These are phyloP conservation scores for Lepiota brunneoincarnata DNA, from an alignment of 768 basidiomycete genomes.

Conservation along the genomic window DNA sequence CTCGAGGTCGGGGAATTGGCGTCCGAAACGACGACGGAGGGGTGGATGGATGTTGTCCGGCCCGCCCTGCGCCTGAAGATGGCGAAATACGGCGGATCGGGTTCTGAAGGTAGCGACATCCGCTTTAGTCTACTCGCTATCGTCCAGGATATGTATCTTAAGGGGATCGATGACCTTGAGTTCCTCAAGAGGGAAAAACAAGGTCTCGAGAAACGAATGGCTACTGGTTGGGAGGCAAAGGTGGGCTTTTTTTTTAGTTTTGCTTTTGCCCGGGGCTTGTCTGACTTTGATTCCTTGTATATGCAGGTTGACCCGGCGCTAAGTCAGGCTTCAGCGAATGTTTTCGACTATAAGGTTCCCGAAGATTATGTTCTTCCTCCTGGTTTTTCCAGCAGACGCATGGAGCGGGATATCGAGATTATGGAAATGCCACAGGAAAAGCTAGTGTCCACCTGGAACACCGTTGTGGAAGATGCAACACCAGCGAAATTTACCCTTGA, in stretches of 20 bases:
- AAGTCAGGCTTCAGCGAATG: constrained; percentile 24
- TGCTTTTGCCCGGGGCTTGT: not conserved
- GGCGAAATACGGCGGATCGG: constrained; percentile 51
- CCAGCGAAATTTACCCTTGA: constrained; percentile 40
- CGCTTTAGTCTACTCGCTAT: constrained; percentile 62
- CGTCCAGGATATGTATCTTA: constrained; percentile 47
- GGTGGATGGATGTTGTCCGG: constrained; percentile 62
- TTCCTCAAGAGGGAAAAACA: constrained; percentile 45
- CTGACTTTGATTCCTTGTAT: not conserved
- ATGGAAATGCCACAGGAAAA: constrained; percentile 38
- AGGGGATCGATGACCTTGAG: constrained; percentile 51
- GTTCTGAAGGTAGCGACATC: constrained; percentile 43
- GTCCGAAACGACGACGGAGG: constrained; percentile 12
- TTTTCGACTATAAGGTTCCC: constrained; percentile 19
- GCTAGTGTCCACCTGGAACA: constrained; percentile 43
- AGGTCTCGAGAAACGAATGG: constrained; percentile 43
- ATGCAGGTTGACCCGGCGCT: constrained; percentile 39
- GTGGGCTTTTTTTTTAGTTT: constrained; percentile 24
- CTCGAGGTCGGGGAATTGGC: constrained; percentile 60
- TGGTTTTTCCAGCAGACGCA: constrained; percentile 44
- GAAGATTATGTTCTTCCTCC: constrained; percentile 27
- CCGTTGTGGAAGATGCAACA: constrained; percentile 38
- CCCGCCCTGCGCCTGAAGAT: constrained; percentile 62
- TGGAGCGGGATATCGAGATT: constrained; percentile 41
- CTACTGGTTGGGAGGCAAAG: constrained; percentile 34